A percentile compares a stretch with the other conserved stretches of the same genome.
Evolutionary conservation across 257 asterid genomes (phyloP).

Genomic region (Datura wrightii): DNA sequence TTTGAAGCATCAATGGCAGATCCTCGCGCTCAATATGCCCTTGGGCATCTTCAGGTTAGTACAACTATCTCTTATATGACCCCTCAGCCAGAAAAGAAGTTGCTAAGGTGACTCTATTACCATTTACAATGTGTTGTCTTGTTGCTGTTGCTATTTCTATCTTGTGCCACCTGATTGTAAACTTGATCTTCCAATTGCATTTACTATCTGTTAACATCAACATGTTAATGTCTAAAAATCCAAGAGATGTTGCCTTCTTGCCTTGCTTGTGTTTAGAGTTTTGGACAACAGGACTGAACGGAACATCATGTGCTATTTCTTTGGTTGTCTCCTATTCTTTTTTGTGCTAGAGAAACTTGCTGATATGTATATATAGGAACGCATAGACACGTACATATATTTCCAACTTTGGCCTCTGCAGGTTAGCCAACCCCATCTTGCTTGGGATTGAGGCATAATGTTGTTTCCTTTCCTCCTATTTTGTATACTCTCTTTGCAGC

Average conservation of each 20-base stretch:
- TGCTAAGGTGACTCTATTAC: conserved; percentile 3
- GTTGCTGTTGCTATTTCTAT: not conserved
- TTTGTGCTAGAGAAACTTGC: not conserved
- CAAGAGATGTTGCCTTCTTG: not conserved
- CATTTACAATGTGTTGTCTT: conserved; percentile 14
- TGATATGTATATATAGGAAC: not conserved
- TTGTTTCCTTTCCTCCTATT: not conserved
- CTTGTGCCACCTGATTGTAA: not conserved
- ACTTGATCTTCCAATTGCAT: not conserved
- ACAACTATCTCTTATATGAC: not conserved
- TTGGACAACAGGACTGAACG: not conserved
- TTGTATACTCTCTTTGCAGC: not conserved
- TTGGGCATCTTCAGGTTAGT: conserved; percentile 73
- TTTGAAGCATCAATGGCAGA: conserved; percentile 98
- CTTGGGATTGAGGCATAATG: not conserved
- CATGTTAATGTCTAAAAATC: not conserved
- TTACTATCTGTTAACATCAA: not conserved
- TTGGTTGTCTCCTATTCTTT: not conserved
- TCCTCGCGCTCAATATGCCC: conserved; percentile 78
- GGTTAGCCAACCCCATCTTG: not conserved
- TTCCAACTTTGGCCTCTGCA: not conserved
- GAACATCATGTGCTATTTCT: conserved; percentile 9
- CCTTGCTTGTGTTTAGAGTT: not conserved
- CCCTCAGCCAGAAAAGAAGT: not conserved
- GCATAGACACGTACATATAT: not conserved